These are phyloP conservation scores for Metrosideros polymorpha DNA, from an alignment of 441 rosid genomes.

Conservation along the genomic window DNA sequence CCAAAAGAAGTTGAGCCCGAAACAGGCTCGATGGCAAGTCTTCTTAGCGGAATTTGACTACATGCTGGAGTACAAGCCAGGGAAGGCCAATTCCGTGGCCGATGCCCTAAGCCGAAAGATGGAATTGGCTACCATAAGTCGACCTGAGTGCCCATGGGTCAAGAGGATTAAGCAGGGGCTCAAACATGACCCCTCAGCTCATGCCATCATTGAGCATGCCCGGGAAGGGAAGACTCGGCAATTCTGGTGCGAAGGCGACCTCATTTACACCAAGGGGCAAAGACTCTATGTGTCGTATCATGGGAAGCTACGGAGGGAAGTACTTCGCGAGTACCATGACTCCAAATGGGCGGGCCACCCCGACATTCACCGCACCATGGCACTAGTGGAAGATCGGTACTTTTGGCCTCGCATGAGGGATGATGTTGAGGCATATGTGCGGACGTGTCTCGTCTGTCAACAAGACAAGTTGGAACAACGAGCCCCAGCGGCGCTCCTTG, in stretches of 20 bases:
- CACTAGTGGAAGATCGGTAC: background rate
- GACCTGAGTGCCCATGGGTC: too few relatives aligned
- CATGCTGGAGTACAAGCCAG: too few relatives aligned
- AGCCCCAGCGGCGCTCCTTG: accelerated
- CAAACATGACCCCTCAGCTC: accelerated
- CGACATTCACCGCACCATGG: background rate
- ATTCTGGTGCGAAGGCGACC: background rate
- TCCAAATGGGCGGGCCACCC: background rate
- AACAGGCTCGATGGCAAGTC: too few relatives aligned
- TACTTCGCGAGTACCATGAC: background rate
- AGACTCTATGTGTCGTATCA: background rate
- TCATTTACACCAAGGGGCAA: background rate
- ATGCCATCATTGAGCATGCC: too few relatives aligned
- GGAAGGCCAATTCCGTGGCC: too few relatives aligned
- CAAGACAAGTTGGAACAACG: background rate
- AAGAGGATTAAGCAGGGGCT: too few relatives aligned
- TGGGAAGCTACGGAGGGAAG: background rate
- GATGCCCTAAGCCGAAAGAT: too few relatives aligned
- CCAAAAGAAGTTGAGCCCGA: too few relatives aligned
- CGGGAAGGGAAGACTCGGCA: too few relatives aligned
- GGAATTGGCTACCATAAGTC: too few relatives aligned
- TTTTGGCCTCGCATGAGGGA: background rate
- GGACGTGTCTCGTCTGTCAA: background rate
- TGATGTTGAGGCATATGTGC: background rate
- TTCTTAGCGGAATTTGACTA: too few relatives aligned